These are phyloP conservation scores for Pseudodiploospora longispora DNA, from an alignment of 2,329 filamentous ascomycete species.

Conservation along the genomic window DNA sequence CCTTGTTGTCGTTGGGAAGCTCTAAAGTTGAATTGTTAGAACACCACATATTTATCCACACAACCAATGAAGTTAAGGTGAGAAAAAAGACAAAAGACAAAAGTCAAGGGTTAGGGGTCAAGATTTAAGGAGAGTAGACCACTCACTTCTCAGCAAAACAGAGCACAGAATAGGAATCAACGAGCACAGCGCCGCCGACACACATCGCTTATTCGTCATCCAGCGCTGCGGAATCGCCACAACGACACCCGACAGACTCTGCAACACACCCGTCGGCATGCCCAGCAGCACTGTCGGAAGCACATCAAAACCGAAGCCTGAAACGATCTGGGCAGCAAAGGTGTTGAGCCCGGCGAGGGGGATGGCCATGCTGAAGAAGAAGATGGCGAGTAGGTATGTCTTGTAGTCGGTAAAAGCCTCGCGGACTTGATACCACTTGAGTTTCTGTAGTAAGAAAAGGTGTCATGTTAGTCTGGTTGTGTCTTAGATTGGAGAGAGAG, in stretches of 20 bases:
- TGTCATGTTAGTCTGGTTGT: background rate
- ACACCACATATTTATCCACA: too few relatives aligned
- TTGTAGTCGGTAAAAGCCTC: slow-evolving; percentile 25
- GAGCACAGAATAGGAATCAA: slow-evolving; percentile 7
- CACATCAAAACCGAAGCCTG: slow-evolving; percentile 10
- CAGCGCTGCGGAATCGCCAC: slow-evolving; percentile 9
- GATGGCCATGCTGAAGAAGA: slow-evolving; percentile 18
- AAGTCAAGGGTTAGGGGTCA: background rate
- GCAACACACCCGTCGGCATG: slow-evolving; percentile 4
- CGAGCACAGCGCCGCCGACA: slow-evolving; percentile 7
- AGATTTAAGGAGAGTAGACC: background rate
- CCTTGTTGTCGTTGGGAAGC: slow-evolving; percentile 30
- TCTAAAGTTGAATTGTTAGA: background rate
- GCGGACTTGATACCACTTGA: slow-evolving; percentile 20
- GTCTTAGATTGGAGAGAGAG: background rate
- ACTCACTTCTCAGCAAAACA: slow-evolving; percentile 1
- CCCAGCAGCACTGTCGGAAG: slow-evolving; percentile 10
- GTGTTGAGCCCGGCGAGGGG: slow-evolving; percentile 21
- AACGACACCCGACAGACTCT: slow-evolving; percentile 4
- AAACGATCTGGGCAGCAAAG: slow-evolving; percentile 33
- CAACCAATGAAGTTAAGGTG: too few relatives aligned
- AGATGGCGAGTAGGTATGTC: slow-evolving; percentile 21
- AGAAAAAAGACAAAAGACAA: too few relatives aligned
- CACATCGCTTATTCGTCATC: slow-evolving; percentile 8
- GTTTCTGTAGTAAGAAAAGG: slow-evolving; percentile 7